Percentiles rank a stretch among this genome's conserved stretches.
phyloP scores from a whole-genome alignment of 208 protist genomes.

The Porcisia deanei region DNA sequence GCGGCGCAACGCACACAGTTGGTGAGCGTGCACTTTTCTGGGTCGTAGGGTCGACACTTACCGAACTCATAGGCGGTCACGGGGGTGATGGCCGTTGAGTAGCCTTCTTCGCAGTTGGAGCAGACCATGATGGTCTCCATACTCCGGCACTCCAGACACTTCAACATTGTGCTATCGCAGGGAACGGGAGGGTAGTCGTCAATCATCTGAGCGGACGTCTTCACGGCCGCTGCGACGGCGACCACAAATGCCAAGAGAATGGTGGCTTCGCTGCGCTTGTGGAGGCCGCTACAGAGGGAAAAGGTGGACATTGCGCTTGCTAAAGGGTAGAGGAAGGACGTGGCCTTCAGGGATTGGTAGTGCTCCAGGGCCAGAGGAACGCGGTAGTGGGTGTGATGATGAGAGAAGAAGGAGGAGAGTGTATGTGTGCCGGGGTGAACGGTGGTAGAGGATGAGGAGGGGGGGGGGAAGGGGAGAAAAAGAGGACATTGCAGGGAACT shows the following conservation, averaged over 20 bases:
- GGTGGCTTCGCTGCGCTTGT: not conserved
- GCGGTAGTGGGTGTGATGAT: not conserved
- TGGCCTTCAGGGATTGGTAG: not conserved
- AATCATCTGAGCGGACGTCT: constrained; percentile 2
- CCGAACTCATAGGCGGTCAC: not conserved
- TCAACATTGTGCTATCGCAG: not conserved
- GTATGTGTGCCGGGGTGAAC: not conserved
- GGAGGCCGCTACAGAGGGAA: not conserved
- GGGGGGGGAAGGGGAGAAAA: not conserved
- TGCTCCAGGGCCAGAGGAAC: not conserved
- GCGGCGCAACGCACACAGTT: constrained; percentile 7
- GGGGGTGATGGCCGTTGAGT: not conserved
- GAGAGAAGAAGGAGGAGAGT: not conserved
- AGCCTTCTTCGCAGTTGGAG: constrained; percentile 1
- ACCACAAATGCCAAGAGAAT: not conserved
- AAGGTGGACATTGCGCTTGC: not conserved
- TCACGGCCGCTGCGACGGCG: not conserved
- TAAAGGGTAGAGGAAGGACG: not conserved
- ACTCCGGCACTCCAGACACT: constrained; percentile 4
- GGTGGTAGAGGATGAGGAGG: not conserved
- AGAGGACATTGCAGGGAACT: not conserved
- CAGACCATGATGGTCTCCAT: not conserved
- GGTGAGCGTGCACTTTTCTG: not conserved
- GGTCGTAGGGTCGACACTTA: constrained; percentile 4
- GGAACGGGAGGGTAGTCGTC: not conserved